Evolutionary conservation across 495 filamentous ascomycete genomes (phyloP).

Genomic region (Usnea hakonensis): DNA sequence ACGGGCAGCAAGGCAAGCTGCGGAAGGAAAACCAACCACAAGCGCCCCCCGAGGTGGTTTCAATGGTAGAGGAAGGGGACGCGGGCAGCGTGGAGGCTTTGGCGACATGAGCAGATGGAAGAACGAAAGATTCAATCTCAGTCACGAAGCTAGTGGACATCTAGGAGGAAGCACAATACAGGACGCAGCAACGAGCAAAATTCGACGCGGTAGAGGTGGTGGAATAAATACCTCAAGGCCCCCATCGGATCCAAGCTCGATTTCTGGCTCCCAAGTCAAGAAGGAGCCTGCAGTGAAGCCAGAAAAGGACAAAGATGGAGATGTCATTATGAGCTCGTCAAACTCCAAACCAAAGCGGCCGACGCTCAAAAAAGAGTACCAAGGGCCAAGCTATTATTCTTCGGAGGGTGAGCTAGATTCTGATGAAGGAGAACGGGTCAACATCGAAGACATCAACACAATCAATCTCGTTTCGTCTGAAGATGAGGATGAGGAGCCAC

Average conservation of each 20-base stretch:
- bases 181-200: slow-evolving; percentile 26
- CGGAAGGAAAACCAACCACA: slow-evolving; percentile 30
- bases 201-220: slow-evolving; percentile 27
- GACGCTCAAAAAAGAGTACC: slow-evolving; percentile 21
- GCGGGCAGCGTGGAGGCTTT: slow-evolving; percentile 23
- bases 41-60: slow-evolving; percentile 28
- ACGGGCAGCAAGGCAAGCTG: slow-evolving; percentile 37
- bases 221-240: not conserved
- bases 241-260: not conserved
- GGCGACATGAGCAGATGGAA: slow-evolving; percentile 24
- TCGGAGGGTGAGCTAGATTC: slow-evolving; percentile 35
- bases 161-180: slow-evolving; percentile 26
- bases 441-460: slow-evolving; percentile 42
- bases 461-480: slow-evolving; percentile 43
- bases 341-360: slow-evolving; percentile 7
- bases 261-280: slow-evolving; percentile 11
- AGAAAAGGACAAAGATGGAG: slow-evolving; percentile 22
- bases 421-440: slow-evolving; percentile 26
- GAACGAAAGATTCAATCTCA: slow-evolving; percentile 17
- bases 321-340: slow-evolving; percentile 16
- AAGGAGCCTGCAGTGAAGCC: slow-evolving; percentile 17
- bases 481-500: slow-evolving; percentile 20
- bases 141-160: slow-evolving; percentile 20
- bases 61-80: slow-evolving; percentile 31
- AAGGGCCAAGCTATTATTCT: slow-evolving; percentile 22